Base-by-base conservation (phyloP, 441 rosid species). In the Gossypium gossypioides region DNA sequence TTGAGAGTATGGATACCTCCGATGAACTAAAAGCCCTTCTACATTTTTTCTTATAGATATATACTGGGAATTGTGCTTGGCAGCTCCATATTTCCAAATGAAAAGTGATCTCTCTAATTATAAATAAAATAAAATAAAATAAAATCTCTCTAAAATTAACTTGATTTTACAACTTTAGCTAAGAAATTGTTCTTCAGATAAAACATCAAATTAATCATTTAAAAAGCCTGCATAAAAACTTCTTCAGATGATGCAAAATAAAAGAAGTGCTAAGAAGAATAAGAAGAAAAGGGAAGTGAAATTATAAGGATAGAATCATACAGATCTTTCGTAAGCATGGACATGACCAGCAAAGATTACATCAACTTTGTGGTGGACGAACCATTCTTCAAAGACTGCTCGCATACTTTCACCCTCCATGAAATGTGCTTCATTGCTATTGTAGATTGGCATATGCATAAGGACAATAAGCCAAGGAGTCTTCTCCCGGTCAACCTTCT, bases 241-340 rank as follows among this genome's bases (percentile, higher is more conserved):
- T 50, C 58, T 73, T 58, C 0, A 16, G 52, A 3, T 10, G 4
- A 21, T 58, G 37, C 72, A 63, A 61, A 48, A 67, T 56, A 18
- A 46, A 61, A 32, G 21, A 7, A 24, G 25, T n/a, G 21, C 34
- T 13, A 66, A 46, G 13, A 48, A 46, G 18, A 34, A 34, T 7
- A 19, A 69, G 32, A 8, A 7, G 6, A 27, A 55, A 34, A 21
- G 9, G 10, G 19, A 59, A 61, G 29, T 42, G 12, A 60, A 46
- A 69, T 46, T 51, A 60, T 34, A 21, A 63, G 74, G 48, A 64
- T 64, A 78, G 72, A 78, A 29, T 34, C 80, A 69, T 84, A 87
- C 94, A 66, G 91, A 89, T 89, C 91, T 84, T 79, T 89, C 94
- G 75, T 87, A 89, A 65, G 94, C 91, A 78, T 89, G 91, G 81